Conservation (phyloP, 176 grass and related monocot species). For the Zoysia japonica region DNA sequence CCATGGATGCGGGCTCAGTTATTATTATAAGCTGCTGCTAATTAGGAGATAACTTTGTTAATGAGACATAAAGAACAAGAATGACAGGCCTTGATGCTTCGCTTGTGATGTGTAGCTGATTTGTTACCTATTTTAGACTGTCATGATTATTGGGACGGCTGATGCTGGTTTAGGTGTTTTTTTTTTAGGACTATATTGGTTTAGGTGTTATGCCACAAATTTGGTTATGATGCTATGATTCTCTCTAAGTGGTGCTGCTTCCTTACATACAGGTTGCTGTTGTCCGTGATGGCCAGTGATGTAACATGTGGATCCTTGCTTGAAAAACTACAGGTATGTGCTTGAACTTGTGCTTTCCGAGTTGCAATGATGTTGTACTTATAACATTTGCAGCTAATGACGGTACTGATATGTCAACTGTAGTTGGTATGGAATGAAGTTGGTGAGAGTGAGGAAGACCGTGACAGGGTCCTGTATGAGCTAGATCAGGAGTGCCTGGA, state of each 20-base stretch:
- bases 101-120: not conserved
- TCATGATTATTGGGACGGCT: conserved; percentile 1
- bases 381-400: conserved; percentile 1
- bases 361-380: not conserved
- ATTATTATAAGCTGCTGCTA: conserved; percentile 11
- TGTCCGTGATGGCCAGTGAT: conserved; percentile 59
- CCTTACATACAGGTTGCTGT: conserved; percentile 44
- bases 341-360: not conserved
- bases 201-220: not conserved
- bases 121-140: conserved; percentile 15
- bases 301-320: conserved; percentile 89
- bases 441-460: conserved; percentile 94
- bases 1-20: conserved; percentile 8
- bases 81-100: not conserved
- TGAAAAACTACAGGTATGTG: conserved; percentile 79
- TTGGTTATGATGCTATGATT: conserved; percentile 1
- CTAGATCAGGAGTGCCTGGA: conserved; percentile 97
- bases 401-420: conserved; percentile 1
- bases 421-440: conserved; percentile 97
- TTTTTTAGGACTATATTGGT: not conserved
- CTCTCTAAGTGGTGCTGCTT: conserved; percentile 3
- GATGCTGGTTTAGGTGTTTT: conserved; percentile 15
- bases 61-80: not conserved
- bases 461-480: conserved; percentile 87
- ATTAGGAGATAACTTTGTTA: conserved; percentile 22